Evolutionary conservation across 2,329 filamentous ascomycete species (phyloP), one percentile per base, ranked within the genome.

Genomic region (Fusarium proliferatum): DNA sequence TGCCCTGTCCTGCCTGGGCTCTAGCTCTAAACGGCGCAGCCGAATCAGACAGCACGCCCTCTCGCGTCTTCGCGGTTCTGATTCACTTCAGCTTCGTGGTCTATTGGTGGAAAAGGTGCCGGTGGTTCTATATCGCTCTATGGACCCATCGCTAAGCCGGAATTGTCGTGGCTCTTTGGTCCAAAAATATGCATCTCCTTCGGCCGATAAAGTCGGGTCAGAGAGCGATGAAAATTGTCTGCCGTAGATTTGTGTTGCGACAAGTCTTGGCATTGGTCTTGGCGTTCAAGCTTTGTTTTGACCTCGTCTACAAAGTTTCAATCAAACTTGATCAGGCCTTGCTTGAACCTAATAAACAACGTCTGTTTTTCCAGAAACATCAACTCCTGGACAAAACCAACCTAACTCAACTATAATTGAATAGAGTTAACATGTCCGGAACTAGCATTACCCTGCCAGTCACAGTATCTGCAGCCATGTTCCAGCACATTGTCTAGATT

Each of bases 211-310:
- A 52, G 58, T 67, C 71, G 71, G 66, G 59, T 56, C 45, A 61
- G 49, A 61, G 49, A 55, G 49, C 42, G 57, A 52, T 53, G 33
- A 33, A 33, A 62, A 28, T 43, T 56, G 34, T 71, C 34, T 70
- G 63, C 56, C 45, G 42, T 61, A 43, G 59, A 67, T 57, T 56
- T 46, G 57, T 58, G 53, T 45, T 67, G 49, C 62, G 51, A 58
- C 34, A 58, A 45, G 57, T 71, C 73, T 77, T 77, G 75, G 75
- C 71, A 39, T 61, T 49, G 23, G 67, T 74, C 75, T 77, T 77
- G 75, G 75, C 75, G 46, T 61, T 41, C 41, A 66, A 69, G 71
- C 73, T 69, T 77, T 77, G 74, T 76, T 76, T 76, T 60, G 57
- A 76, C 71, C 57, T 67, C 74, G 64, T 66, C 57, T 48, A 60